phyloP scores from a whole-genome alignment of 202 grass and related monocot species.

The Eragrostis tef region DNA sequence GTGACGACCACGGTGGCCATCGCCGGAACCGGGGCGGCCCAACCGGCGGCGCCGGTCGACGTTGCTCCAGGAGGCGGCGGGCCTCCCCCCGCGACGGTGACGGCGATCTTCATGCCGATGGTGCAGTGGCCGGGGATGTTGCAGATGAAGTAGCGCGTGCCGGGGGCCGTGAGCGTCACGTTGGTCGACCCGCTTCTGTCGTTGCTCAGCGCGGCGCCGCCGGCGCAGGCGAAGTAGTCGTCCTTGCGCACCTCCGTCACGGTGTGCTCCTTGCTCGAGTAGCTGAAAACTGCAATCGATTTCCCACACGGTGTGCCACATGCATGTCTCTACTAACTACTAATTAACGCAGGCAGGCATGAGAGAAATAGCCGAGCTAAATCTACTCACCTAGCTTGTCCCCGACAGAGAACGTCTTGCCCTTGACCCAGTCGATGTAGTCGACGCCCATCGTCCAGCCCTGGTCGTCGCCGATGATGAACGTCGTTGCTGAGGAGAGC shows the following conservation, averaged over 20 bases:
- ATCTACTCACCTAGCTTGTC: constrained; percentile 62
- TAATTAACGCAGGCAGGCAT: no score
- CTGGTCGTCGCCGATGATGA: constrained; percentile 60
- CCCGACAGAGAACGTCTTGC: constrained; percentile 54
- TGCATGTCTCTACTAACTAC: neutral
- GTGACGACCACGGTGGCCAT: neutral
- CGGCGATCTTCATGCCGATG: constrained; percentile 48
- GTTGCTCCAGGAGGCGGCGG: neutral
- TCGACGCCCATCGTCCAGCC: constrained; percentile 58
- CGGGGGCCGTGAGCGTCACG: constrained; percentile 45
- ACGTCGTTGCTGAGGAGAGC: constrained; percentile 49
- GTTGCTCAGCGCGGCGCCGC: constrained; percentile 40
- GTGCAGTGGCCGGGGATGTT: constrained; percentile 56
- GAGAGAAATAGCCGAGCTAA: no score
- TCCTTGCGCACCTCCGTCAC: constrained; percentile 60
- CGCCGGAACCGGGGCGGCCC: neutral
- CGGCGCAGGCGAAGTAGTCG: constrained; percentile 59
- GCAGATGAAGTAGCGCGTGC: constrained; percentile 76
- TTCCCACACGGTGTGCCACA: neutral
- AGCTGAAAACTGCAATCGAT: constrained; percentile 56
- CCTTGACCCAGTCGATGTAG: constrained; percentile 59
- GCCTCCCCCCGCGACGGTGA: neutral
- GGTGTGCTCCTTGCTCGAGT: constrained; percentile 45
- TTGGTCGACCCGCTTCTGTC: constrained; percentile 44
- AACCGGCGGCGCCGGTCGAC: neutral